Percentiles rank a stretch among this genome's conserved stretches.
Evolutionary conservation across 108 stramenopile species (phyloP).

Genomic region (Mediolabrus comicus): DNA sequence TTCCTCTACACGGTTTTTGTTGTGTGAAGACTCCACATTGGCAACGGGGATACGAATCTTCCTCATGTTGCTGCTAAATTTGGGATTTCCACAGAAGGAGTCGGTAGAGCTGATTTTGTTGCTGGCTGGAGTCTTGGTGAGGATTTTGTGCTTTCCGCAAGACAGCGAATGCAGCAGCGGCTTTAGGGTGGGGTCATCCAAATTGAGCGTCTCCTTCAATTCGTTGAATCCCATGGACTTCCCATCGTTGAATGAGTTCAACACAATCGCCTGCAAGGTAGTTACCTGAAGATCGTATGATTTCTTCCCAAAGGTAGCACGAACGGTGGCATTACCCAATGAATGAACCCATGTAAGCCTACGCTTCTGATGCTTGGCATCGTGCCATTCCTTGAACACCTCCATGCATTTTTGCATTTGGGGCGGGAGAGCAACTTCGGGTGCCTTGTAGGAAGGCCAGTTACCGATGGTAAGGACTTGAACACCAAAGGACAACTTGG

Average conservation of each 20-base stretch:
- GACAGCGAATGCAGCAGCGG: constrained; percentile 96
- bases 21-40: constrained; percentile 93
- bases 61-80: constrained; percentile 90
- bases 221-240: constrained; percentile 67
- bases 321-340: constrained; percentile 92
- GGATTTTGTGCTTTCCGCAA: constrained; percentile 98
- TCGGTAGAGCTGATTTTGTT: constrained; percentile 91
- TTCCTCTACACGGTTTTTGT: constrained; percentile 97
- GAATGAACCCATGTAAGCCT: constrained; percentile 91
- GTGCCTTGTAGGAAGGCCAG: constrained; percentile 96
- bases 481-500: constrained; percentile 83
- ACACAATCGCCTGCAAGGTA: constrained; percentile 93
- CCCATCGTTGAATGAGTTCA: constrained; percentile 86
- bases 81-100: constrained; percentile 85
- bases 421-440: constrained; percentile 87
- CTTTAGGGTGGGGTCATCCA: constrained; percentile 90
- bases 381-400: constrained; percentile 93
- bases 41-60: constrained; percentile 99
- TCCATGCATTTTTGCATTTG: constrained; percentile 92
- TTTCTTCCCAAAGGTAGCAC: constrained; percentile 91
- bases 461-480: constrained; percentile 98
- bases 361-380: constrained; percentile 84
- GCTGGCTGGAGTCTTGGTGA: constrained; percentile 81
- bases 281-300: constrained; percentile 95
- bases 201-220: constrained; percentile 70